These are phyloP conservation scores for Chlorella variabilis DNA, from an alignment of 163 green algal species.

Conservation along the genomic window DNA sequence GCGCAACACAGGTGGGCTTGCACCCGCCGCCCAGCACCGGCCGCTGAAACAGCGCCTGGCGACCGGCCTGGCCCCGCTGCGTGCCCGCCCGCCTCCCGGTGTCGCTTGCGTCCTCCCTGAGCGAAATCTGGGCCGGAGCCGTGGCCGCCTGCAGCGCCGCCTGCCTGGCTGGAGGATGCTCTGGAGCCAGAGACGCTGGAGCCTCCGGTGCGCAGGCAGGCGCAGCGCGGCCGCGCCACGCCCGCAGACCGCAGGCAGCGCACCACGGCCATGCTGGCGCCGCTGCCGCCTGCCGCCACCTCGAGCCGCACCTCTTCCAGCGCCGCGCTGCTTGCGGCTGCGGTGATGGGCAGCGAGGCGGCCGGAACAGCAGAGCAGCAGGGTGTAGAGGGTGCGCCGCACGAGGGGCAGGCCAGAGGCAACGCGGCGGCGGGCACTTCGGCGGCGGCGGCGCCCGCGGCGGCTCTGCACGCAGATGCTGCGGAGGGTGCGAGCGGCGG, in stretches of 20 bases:
- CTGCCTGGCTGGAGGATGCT: slow-evolving; percentile 2
- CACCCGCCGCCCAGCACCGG: neutral
- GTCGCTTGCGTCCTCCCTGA: too few species aligned
- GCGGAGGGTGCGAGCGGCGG: neutral
- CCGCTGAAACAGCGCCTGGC: too few species aligned
- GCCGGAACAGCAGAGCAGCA: slow-evolving; percentile 11
- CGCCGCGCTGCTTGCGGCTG: neutral
- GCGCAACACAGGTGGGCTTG: neutral
- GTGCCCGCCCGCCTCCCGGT: too few species aligned
- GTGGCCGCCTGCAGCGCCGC: slow-evolving; percentile 17
- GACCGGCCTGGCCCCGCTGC: neutral
- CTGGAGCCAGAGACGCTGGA: slow-evolving; percentile 11
- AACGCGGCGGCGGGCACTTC: too few species aligned
- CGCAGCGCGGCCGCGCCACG: too few species aligned
- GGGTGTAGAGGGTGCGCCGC: neutral
- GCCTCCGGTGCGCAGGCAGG: neutral
- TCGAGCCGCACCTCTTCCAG: neutral
- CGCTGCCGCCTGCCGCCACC: neutral
- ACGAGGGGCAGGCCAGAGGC: neutral
- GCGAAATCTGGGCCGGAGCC: too few species aligned
- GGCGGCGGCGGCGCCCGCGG: too few species aligned
- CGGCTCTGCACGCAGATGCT: too few species aligned
- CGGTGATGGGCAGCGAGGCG: neutral
- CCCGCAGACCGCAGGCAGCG: neutral
- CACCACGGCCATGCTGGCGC: neutral